phyloP scores from a whole-genome alignment of 2,329 filamentous ascomycete species.

The Aureobasidium zeae region DNA sequence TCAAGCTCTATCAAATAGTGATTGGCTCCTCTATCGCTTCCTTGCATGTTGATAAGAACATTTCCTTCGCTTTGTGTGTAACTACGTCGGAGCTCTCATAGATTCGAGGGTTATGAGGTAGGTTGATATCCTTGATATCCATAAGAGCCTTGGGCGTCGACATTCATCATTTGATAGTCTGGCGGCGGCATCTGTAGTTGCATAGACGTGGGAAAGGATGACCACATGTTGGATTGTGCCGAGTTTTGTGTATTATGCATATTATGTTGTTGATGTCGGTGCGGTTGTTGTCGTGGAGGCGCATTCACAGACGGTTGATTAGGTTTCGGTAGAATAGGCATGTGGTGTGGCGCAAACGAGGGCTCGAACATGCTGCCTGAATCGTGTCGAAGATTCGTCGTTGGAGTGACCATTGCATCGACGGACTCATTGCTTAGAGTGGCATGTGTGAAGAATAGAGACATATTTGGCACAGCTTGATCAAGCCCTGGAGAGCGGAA shows the following conservation, averaged over 20 bases:
- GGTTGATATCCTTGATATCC: conserved; percentile 4
- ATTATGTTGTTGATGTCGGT: no score
- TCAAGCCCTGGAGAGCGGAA: conserved; percentile 5
- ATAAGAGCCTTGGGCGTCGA: not conserved
- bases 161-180: conserved; percentile 10
- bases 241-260: conserved; percentile 9
- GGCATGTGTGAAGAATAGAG: conserved; percentile 12
- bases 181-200: not conserved
- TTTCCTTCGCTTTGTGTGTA: no score
- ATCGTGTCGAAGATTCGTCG: conserved; percentile 4
- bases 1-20: no score
- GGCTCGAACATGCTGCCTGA: conserved; percentile 14
- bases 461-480: conserved; percentile 9
- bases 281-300: no score
- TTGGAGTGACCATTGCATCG: not conserved
- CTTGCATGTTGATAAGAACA: no score
- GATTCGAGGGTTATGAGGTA: not conserved
- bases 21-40: no score
- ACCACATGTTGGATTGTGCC: conserved; percentile 1
- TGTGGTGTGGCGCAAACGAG: conserved; percentile 12
- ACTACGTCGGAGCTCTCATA: no score
- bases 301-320: not conserved
- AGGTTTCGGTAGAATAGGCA: conserved; percentile 1
- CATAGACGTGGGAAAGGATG: conserved; percentile 3
- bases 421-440: conserved; percentile 14